Percentiles rank a stretch among this genome's conserved stretches.
Evolutionary conservation across 441 rosid genomes (phyloP).

Genomic region (Cnidoscolus chayamansa): DNA sequence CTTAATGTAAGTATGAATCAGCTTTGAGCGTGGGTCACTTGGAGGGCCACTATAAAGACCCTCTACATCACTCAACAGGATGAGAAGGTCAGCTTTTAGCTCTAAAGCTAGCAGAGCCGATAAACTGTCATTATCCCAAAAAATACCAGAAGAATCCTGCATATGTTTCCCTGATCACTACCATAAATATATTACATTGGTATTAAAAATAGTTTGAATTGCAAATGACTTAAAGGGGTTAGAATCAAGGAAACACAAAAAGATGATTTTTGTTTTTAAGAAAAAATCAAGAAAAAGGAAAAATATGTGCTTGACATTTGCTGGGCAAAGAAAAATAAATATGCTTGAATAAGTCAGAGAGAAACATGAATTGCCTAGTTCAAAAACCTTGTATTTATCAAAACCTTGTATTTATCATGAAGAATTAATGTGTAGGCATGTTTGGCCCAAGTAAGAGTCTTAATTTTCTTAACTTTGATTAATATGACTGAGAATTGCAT

Average conservation of each 20-base stretch:
- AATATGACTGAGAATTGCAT: not conserved
- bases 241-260: not conserved
- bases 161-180: slow-evolving; percentile 21
- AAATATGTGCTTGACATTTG: not conserved
- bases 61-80: slow-evolving; percentile 93
- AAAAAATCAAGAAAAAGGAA: not conserved
- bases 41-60: slow-evolving; percentile 99
- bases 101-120: slow-evolving; percentile 90
- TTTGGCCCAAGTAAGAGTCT: not conserved
- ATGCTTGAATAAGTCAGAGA: not conserved
- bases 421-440: not conserved
- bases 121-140: slow-evolving; percentile 99
- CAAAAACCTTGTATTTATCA: not conserved
- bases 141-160: slow-evolving; percentile 99
- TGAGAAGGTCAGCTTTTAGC: slow-evolving; percentile 88
- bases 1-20: slow-evolving; percentile 76
- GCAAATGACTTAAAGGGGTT: not conserved
- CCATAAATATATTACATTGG: slow-evolving; percentile 3
- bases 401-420: too few relatives aligned
- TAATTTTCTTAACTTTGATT: not conserved
- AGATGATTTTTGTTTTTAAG: not conserved
- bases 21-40: slow-evolving; percentile 82
- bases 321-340: not conserved
- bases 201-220: slow-evolving; percentile 4
- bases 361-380: not conserved